A percentile compares a stretch with the other conserved stretches of the same genome.
phyloP scores from a whole-genome alignment of 257 asterid genomes.

The Ilex asprella region DNA sequence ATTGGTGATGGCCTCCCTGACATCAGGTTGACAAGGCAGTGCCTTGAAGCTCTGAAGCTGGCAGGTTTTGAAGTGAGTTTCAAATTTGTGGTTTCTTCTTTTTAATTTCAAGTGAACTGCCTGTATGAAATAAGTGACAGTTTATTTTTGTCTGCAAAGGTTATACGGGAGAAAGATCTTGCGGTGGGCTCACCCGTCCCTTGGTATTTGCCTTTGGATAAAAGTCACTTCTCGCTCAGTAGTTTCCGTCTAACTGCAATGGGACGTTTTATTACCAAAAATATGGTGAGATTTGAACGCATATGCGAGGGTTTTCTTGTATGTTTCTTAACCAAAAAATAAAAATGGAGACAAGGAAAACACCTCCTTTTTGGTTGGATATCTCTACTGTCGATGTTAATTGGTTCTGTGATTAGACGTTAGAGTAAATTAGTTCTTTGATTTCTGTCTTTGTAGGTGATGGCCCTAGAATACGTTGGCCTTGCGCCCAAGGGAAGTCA shows the following conservation, averaged over 20 bases:
- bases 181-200: slow-evolving; percentile 84
- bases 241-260: slow-evolving; percentile 75
- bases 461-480: slow-evolving; percentile 63
- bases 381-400: not conserved
- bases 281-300: slow-evolving; percentile 40
- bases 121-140: no score
- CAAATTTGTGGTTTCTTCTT: not conserved
- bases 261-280: slow-evolving; percentile 80
- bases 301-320: not conserved
- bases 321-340: no score
- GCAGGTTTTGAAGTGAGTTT: slow-evolving; percentile 91
- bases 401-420: not conserved
- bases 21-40: slow-evolving; percentile 54
- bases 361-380: no score
- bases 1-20: slow-evolving; percentile 94
- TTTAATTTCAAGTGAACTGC: no score
- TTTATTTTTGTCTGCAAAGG: slow-evolving; percentile 28
- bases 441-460: slow-evolving; percentile 42
- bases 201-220: slow-evolving; percentile 90
- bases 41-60: slow-evolving; percentile 70
- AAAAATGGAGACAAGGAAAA: no score
- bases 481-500: slow-evolving; percentile 92
- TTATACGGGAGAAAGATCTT: slow-evolving; percentile 85
- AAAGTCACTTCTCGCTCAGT: slow-evolving; percentile 81
- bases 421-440: not conserved